Conservation (phyloP, 306 rosid species). For the Cyamopsis tetragonoloba region DNA sequence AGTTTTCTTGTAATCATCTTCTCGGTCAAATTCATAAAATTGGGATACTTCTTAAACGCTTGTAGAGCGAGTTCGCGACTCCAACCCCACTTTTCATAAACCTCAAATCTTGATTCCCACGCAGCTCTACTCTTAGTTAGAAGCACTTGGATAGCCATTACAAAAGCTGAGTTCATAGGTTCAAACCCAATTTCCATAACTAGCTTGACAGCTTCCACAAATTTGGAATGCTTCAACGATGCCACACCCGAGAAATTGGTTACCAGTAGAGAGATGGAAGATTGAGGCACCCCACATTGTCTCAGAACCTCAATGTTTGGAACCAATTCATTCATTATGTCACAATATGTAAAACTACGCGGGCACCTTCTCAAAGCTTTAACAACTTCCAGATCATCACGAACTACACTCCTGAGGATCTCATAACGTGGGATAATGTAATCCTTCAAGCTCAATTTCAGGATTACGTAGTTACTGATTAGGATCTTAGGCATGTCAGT, state of each 20-base stretch:
- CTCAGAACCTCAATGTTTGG: neutral
- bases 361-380: neutral
- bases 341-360: neutral
- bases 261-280: neutral
- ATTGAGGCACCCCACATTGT: neutral
- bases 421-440: neutral
- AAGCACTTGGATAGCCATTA: neutral
- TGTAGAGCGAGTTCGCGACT: neutral
- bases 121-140: neutral
- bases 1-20: neutral
- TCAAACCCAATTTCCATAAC: neutral
- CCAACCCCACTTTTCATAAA: neutral
- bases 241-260: neutral
- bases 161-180: neutral
- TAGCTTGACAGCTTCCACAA: neutral
- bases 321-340: neutral
- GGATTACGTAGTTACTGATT: neutral
- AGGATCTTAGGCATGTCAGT: neutral
- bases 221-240: neutral
- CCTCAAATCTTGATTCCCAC: neutral
- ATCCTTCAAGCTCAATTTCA: neutral
- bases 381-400: neutral
- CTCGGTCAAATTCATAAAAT: neutral
- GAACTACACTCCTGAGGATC: neutral
- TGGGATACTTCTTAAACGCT: neutral